Base-by-base conservation (phyloP, 2,329 filamentous ascomycete genomes). In the Grosmannia serpens region DNA sequence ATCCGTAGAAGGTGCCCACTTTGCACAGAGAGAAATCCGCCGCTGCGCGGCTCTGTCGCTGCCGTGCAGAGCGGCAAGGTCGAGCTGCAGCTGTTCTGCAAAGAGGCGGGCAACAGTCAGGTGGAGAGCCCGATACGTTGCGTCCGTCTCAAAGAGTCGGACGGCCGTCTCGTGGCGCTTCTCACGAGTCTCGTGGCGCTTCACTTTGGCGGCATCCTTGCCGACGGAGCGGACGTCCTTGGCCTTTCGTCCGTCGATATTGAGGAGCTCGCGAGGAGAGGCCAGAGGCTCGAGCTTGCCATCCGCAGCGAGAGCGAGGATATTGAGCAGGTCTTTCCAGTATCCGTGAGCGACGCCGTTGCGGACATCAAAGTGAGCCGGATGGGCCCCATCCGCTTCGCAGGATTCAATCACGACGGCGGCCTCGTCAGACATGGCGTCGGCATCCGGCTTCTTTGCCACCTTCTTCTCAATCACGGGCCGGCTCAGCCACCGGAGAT, bases 311-410 rank as follows among this genome's bases (percentile, higher is more conserved):
- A 85, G 70, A 1, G 73, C 77, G 0, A 84, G 70, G 3, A 84
- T 71, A 62, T 84, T 84, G 2, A 83, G 69, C 3, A 84, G 69
- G 64, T 84, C 81, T 62, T 84, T 84, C 80, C 80, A 85, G 67
- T 84, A 84, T 0, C 82, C 80, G 56, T 84, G 82, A 5, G 82
- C 71, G 2, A 80, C 73, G 0, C 77, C 76, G 44, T 78, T 67
- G 52, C 69, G 67, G 20, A 78, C 72, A 46, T 81, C 74, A 58
- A 73, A 73, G 10, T 66, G 67, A 15, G 66, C 55, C 0, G 64
- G 59, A 9, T 73, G 71, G 20, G 73, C 67, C 7, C 75, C 73
- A 17, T 72, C 67, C 1, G 69, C 60, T 55, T 66, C 62, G 3
- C 70, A 67, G 0, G 66, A 56, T 10, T 71, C 41, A 9, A 44